A percentile compares a stretch with the other conserved stretches of the same genome.
phyloP scores from a whole-genome alignment of 2,329 filamentous ascomycete species.

The Fusarium musae region DNA sequence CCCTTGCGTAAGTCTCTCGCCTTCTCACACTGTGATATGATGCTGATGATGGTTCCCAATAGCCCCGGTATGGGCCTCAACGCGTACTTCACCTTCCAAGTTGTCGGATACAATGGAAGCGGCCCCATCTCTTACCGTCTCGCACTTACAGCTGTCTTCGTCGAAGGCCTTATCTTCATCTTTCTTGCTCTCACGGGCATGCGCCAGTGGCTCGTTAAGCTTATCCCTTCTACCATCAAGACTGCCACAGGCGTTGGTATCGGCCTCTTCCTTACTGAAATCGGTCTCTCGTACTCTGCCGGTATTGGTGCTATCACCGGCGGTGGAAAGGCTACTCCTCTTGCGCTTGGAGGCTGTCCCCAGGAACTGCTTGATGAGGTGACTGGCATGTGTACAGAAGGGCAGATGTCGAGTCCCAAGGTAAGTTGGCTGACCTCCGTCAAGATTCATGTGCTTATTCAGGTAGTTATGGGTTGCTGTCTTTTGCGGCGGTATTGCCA shows the following conservation, averaged over 20 bases:
- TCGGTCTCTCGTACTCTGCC: constrained; percentile 78
- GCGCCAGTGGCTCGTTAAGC: constrained; percentile 77
- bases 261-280: constrained; percentile 71
- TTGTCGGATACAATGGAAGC: constrained; percentile 69
- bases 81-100: constrained; percentile 75
- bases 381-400: constrained; percentile 63
- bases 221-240: constrained; percentile 73
- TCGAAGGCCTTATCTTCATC: constrained; percentile 73
- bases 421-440: constrained; percentile 50
- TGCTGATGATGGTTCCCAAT: constrained; percentile 2
- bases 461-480: constrained; percentile 84
- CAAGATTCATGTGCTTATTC: background rate
- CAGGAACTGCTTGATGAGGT: constrained; percentile 60
- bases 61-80: constrained; percentile 76
- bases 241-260: constrained; percentile 74
- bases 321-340: constrained; percentile 70
- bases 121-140: constrained; percentile 68
- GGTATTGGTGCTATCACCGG: constrained; percentile 87
- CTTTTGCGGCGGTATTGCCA: constrained; percentile 81
- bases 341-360: constrained; percentile 81
- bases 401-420: constrained; percentile 82
- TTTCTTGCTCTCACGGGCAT: constrained; percentile 73
- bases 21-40: background rate
- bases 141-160: constrained; percentile 71
- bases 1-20: constrained; percentile 48